These are phyloP conservation scores for Huntiella savannae DNA, from an alignment of 2,329 filamentous ascomycete species.

Conservation along the genomic window DNA sequence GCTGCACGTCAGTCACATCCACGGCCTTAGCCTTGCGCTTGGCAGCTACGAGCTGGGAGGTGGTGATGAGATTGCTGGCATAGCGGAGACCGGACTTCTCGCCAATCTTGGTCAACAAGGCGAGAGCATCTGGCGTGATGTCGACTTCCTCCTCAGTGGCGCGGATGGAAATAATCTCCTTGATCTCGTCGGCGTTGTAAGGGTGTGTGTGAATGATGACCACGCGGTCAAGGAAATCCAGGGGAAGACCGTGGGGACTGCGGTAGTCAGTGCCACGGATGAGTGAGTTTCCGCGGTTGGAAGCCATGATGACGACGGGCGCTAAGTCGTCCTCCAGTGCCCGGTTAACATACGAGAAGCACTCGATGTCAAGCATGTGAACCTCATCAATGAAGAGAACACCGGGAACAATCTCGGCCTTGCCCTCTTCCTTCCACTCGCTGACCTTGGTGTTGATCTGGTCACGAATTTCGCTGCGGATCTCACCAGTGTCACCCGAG, in stretches of 20 bases:
- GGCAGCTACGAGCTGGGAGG: conserved; percentile 67
- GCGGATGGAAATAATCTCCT: conserved; percentile 78
- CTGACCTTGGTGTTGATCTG: conserved; percentile 98
- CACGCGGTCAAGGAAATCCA: conserved; percentile 90
- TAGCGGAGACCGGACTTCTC: conserved; percentile 83
- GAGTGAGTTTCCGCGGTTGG: conserved; percentile 77
- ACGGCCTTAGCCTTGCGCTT: conserved; percentile 79
- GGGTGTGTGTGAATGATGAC: conserved; percentile 88
- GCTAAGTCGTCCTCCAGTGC: conserved; percentile 87
- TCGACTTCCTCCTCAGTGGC: conserved; percentile 95
- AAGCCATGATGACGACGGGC: conserved; percentile 97
- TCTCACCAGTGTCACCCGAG: conserved; percentile 94
- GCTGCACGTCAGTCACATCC: conserved; percentile 70
- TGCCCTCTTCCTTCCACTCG: conserved; percentile 98
- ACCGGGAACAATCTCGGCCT: conserved; percentile 91
- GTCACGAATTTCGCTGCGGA: conserved; percentile 87
- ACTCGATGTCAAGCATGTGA: conserved; percentile 98
- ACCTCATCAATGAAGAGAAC: conserved; percentile 98
- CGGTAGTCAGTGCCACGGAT: conserved; percentile 89
- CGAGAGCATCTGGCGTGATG: conserved; percentile 70
- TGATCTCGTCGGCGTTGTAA: conserved; percentile 69
- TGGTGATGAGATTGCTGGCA: conserved; percentile 94
- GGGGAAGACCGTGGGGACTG: conserved; percentile 79
- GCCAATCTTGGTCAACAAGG: conserved; percentile 86
- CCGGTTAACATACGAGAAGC: conserved; percentile 96